Base-by-base conservation (phyloP, 306 rosid genomes). In the Trifolium repens region DNA sequence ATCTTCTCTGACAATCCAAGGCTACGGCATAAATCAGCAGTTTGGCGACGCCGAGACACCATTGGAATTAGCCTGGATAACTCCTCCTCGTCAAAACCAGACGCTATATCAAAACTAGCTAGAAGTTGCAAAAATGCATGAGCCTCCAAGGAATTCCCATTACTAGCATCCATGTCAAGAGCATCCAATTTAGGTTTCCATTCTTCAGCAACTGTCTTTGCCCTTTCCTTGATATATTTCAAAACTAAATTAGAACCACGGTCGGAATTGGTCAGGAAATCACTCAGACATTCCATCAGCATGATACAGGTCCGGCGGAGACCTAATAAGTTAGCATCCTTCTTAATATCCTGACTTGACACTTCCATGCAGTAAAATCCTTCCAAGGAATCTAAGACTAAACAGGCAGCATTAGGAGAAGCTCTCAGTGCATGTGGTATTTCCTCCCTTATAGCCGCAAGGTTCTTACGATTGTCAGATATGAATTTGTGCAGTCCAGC, bases 41-140 rank as follows among this genome's bases (percentile, higher is more conserved):
- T 87, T 84, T 96, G 99, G 75, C 98, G 98, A 73, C 98, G 98
- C 49, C 99, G 90, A 46, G 99, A 96, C 71, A 96, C 97, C 92
- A 89, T 88, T 32, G 99, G 99, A 64, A 96, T 84, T 46, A 96
- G 85, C 89, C 91, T 85, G 74, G 91, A 89, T 47, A 96, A 70
- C 73, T 88, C 96, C 60, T 86, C 90, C 80, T 84, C 92, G 17
- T 89, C 85, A 83, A 96, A 96, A 87, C 84, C 99, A 71, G 99
- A 92, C 59, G 92, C 85, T 82, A 96, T 85, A 47, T 78, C 82
- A 84, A 91, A 96, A 83, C 92, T 91, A 39, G 89, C 96, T 13
- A 96, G 80, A 73, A 96, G 98, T 84, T 96, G 99, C 88, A 96
- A 86, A 87, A 96, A 96, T 19, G 98, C 99, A 82, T 96, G 99